Base-by-base conservation (phyloP, 768 basidiomycete genomes). In the Mycena leptocephala region DNA sequence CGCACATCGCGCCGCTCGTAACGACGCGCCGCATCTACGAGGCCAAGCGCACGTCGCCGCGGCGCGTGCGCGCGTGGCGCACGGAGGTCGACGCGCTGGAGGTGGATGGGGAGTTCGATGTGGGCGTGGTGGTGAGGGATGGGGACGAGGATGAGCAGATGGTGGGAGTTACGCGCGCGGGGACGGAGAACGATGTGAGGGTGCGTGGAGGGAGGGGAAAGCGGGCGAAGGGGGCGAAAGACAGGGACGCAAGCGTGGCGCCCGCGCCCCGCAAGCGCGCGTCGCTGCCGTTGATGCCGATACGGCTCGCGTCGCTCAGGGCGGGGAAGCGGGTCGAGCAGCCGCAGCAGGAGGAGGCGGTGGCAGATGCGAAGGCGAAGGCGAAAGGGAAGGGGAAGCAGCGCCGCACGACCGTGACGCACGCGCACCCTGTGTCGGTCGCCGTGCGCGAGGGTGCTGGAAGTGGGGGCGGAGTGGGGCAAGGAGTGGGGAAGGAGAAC, bases 21-120 rank as follows among this genome's bases (percentile, higher is more conserved):
- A 62, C 76, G 62, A 74, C 76, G 59, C 76, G 76, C 32, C 76
- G 76, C 13, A 77, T 77, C 46, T 75, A 78, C 51, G 76, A 78
- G 70, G 76, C 76, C 11, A 63, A 63, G 63, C 72, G 76, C 41
- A 78, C 69, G 61, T 35, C 43, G 16, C 22, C 69, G 30, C n/a
- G 24, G 53, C 28, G 30, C 3, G 48, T 78, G 48, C 55, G 51
- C 5, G 76, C 72, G 28, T 74, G 73, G 69, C 56, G 69, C 1
- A 74, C 76, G 30, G 72, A 78, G 37, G 72, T 77, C 10, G 72
- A 71, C 20, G 55, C 53, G 22, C 46, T 77, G 2, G 76, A 74
- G 18, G 63, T 78, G 53, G 64, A 66, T 48, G 28, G 22, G n/a
- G 39, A 22, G 28, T 41, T 18, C 10, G 39, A 22, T n/a, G 63